Base-by-base conservation (phyloP, 768 basidiomycete species). In the Lepiota brunneoincarnata region DNA sequence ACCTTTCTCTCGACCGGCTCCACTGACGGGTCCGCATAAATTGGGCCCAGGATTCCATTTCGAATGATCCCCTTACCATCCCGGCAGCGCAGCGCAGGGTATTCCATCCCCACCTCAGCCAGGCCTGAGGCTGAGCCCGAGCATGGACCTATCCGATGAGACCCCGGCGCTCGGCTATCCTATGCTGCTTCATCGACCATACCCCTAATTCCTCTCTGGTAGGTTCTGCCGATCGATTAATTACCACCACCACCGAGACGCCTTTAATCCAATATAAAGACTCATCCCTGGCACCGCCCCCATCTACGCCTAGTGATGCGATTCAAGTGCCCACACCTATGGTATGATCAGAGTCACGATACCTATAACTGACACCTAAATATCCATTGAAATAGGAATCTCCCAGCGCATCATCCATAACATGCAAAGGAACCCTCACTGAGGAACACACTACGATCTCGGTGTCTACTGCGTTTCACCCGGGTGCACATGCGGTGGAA, bases 381-480 rank as follows among this genome's bases (percentile, higher is more conserved):
- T n/a, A 28, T 18, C 9, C 3, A 1, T n/a, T 9, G 7, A 6
- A 2, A 31, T 28, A 50, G 49, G n/a, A 37, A 14, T 4, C 38
- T 28, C 15, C 18, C 12, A 17, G 12, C 0, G 14, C 37, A 18
- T 31, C 37, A 31, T 15, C 38, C 3, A 7, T 4, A 3, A 9
- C 14, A 2, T 10, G 15, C 21, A 9, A 40, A 7, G 37, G 20
- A 1, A 4, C 2, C 12, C 12, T n/a, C n/a, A 17, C 7, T 20
- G 18, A 5, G 12, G 17, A 18, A 12, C 21, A 38, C 2, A n/a
- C 24, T 7, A 17, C 23, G 3, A 11, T 46, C 4, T 46, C 52
- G 2, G 34, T 54, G 11, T 67, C 68, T 3, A 64, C 65, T 1
- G 47, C 61, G 6, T 70, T 70, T 54, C 48, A 63, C 35, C 63